Evolutionary conservation across 73 alveolate genomes (phyloP).

Genomic region (Uronychia setigera): DNA sequence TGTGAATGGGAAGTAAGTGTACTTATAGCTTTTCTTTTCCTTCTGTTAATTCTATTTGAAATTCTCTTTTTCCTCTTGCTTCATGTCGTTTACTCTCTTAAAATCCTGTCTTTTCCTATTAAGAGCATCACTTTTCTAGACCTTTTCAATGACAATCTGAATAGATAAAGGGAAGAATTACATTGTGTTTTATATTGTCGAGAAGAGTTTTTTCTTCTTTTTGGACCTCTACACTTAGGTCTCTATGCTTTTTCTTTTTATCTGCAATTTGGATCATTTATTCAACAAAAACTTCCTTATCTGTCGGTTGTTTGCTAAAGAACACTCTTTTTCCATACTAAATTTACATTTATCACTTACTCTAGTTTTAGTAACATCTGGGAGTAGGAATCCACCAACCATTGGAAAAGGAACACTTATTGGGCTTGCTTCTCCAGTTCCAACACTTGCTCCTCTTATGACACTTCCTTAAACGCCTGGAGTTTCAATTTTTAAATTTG

Average conservation of each 20-base stretch:
- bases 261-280: background rate
- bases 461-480: background rate
- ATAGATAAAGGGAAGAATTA: background rate
- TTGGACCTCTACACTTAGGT: background rate
- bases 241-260: background rate
- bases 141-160: background rate
- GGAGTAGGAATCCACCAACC: background rate
- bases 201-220: background rate
- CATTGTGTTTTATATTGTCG: background rate
- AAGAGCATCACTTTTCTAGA: background rate
- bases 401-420: background rate
- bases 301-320: background rate
- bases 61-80: background rate
- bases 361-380: background rate
- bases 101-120: background rate
- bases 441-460: too few species aligned
- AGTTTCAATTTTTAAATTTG: too few species aligned
- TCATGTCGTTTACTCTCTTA: background rate
- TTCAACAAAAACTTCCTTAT: background rate
- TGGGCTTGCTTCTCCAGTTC: background rate
- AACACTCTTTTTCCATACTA: background rate
- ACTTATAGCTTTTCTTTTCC: background rate
- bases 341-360: background rate
- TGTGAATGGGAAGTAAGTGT: slow-evolving; percentile 58
- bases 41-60: background rate